Evolutionary conservation across 2,329 filamentous ascomycete species (phyloP), one percentile per base, ranked within the genome.

Genomic region (Penicillium paneum): DNA sequence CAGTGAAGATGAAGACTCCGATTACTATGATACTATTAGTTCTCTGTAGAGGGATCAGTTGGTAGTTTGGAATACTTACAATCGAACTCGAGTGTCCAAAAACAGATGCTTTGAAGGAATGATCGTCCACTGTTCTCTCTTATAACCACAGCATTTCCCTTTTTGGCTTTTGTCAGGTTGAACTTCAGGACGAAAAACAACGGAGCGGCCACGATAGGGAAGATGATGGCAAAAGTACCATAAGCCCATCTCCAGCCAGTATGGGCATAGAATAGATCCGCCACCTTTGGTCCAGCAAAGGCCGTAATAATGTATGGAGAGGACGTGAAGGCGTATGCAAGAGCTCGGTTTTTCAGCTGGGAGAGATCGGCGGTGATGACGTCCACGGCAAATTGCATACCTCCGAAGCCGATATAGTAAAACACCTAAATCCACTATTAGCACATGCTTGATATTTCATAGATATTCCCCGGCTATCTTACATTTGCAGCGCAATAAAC

Each of bases 221-320:
- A 77, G 51, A 88, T 76, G 59, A 89, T 84, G 29, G 81, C 75
- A 60, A 85, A 88, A 39, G 74, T 71, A 29, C 83, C 85, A 60
- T 83, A 87, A 0, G 76, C 83, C 85, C 85, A 88, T 19, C 82
- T 78, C 79, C 80, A 86, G 45, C 78, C 80, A 38, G 80, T 74
- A 1, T 77, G 71, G 0, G 72, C 60, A 39, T 81, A 71, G 62
- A 85, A 82, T 0, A 74, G 71, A 15, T 81, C 70, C 0, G 81
- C 79, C 17, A 84, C 78, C 43, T 76, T 78, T 0, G 82, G 77
- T 4, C 83, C 79, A 38, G 81, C 76, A 66, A 82, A 89, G 0
- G 82, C 81, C 3, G 84, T 85, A 64, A 82, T 80, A 55, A 88
- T 83, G 60, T 83, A 85, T 0, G 86, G 85, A 0, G 84, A 85